phyloP scores from a whole-genome alignment of 495 filamentous ascomycete genomes.

The Penicillium nucicola region DNA sequence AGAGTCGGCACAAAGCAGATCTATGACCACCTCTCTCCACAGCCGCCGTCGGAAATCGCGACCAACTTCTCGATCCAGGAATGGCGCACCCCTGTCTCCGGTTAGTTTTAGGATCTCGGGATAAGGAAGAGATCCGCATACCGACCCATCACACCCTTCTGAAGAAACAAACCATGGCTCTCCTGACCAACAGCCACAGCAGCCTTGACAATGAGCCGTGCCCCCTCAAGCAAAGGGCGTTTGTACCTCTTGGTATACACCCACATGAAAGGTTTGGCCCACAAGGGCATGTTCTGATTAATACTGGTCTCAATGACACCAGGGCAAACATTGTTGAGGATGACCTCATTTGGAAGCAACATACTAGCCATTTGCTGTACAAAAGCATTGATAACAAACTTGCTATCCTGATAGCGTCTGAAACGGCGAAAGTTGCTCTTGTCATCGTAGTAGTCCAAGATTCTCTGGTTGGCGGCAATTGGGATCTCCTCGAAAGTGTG shows the following conservation, averaged over 20 bases:
- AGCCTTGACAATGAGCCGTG: conserved; percentile 13
- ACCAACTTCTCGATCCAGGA: too few relatives aligned
- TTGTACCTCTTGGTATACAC: not conserved
- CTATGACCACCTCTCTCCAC: too few relatives aligned
- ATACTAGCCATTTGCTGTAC: conserved; percentile 14
- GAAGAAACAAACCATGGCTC: conserved; percentile 23
- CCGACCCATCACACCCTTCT: not conserved
- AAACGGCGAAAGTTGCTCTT: not conserved
- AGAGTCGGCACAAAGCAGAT: too few relatives aligned
- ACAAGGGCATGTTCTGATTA: conserved; percentile 5
- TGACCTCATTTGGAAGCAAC: conserved; percentile 15
- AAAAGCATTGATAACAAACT: conserved; percentile 25
- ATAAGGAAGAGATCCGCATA: too few relatives aligned
- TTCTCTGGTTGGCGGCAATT: not conserved
- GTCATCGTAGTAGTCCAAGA: conserved; percentile 21
- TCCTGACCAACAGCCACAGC: conserved; percentile 13
- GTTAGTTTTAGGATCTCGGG: not conserved
- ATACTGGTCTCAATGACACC: conserved; percentile 21
- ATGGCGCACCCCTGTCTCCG: too few relatives aligned
- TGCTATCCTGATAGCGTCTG: conserved; percentile 21
- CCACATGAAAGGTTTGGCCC: conserved; percentile 12
- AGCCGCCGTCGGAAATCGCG: too few relatives aligned
- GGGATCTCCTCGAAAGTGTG: conserved; percentile 12
- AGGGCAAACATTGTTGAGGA: conserved; percentile 28
- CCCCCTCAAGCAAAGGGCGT: conserved; percentile 9